Percentiles rank a stretch among this genome's conserved stretches.
Evolutionary conservation across 805 yeast species (phyloP).

Genomic region (Metschnikowia borealis): DNA sequence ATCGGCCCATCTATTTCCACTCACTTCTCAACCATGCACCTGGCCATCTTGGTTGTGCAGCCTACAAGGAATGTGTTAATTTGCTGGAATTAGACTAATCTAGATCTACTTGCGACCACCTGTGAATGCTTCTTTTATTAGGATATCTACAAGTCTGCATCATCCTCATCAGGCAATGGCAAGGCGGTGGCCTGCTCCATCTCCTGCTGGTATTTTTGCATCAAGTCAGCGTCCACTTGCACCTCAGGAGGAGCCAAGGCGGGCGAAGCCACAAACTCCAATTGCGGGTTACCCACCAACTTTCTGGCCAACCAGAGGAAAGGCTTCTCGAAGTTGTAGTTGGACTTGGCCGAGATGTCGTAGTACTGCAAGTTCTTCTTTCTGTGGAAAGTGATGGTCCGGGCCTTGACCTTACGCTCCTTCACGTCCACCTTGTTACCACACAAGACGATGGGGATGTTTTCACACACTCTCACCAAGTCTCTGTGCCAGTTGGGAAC

Average conservation of each 20-base stretch:
- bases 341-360: conserved; percentile 99
- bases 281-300: conserved; percentile 95
- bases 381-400: conserved; percentile 99
- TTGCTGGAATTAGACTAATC: neutral
- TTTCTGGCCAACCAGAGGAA: conserved; percentile 99
- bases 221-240: conserved; percentile 90
- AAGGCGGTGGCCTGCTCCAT: conserved; percentile 99
- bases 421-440: conserved; percentile 99
- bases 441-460: conserved; percentile 97
- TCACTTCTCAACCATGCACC: too few species aligned
- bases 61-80: too few species aligned
- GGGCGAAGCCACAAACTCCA: conserved; percentile 98
- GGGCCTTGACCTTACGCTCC: conserved; percentile 99
- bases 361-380: conserved; percentile 99
- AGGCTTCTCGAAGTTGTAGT: conserved; percentile 99
- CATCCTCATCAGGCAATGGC: conserved; percentile 99
- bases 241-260: conserved; percentile 99
- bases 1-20: too few species aligned
- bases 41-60: too few species aligned
- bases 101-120: neutral
- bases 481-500: conserved; percentile 99
- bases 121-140: neutral
- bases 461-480: conserved; percentile 98
- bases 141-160: conserved; percentile 82
- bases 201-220: conserved; percentile 98